Evolutionary conservation across 345 rosid genomes (phyloP).

Genomic region (Bretschneidera sinensis): DNA sequence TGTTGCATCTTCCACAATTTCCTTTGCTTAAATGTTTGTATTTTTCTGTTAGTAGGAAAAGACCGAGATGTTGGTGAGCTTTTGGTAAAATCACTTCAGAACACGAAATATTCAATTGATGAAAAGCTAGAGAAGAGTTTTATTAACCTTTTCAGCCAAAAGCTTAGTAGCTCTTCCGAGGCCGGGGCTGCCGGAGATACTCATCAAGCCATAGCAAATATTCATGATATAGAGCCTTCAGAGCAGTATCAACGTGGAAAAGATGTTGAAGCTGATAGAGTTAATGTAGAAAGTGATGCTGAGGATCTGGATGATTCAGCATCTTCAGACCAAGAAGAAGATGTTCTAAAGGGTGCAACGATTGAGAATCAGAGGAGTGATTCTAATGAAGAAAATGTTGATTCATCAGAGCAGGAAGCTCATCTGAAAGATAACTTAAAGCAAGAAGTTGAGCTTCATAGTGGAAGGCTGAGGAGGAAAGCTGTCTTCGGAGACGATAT

Average conservation of each 20-base stretch:
- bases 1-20: no score
- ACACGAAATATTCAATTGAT: conserved; percentile 74
- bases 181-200: conserved; percentile 27
- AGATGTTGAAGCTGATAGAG: conserved; percentile 28
- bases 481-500: conserved; percentile 49
- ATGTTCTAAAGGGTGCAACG: conserved; percentile 15
- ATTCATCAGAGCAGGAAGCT: conserved; percentile 16
- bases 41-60: conserved; percentile 45
- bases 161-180: conserved; percentile 31
- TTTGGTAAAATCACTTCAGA: conserved; percentile 80
- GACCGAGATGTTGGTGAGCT: conserved; percentile 74
- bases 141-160: conserved; percentile 61
- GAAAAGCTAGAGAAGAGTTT: conserved; percentile 78
- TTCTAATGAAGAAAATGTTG: conserved; percentile 33
- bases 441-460: conserved; percentile 54
- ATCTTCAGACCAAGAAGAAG: conserved; percentile 38
- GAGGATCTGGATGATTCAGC: conserved; percentile 39
- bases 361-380: conserved; percentile 13
- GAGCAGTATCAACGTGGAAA: conserved; percentile 27
- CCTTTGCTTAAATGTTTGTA: background rate
- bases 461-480: conserved; percentile 81
- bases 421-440: conserved; percentile 21
- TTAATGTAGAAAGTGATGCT: conserved; percentile 27
- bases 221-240: conserved; percentile 34
- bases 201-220: conserved; percentile 19